Conservation (phyloP, 2,329 filamentous ascomycete species). For the Hawksworthiomyces lignivorus region DNA sequence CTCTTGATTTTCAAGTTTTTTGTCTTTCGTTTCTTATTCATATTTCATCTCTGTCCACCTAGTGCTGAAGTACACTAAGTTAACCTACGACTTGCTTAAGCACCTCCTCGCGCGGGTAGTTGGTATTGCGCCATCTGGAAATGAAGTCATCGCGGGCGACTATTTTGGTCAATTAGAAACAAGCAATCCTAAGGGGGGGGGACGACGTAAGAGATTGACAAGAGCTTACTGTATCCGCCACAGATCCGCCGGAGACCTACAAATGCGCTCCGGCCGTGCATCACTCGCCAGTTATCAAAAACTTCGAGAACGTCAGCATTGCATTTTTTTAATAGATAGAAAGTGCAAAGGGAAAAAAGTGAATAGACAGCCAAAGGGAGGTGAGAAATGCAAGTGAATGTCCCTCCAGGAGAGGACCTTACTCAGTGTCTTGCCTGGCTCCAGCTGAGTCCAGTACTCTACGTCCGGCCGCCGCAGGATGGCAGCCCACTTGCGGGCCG, state of each 20-base stretch:
- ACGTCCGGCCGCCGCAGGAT: conserved; percentile 58
- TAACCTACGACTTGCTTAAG: conserved; percentile 26
- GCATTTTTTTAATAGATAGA: too few species aligned
- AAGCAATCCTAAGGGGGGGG: neutral
- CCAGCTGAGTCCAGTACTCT: conserved; percentile 74
- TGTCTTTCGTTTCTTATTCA: neutral
- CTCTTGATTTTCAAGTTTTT: too few species aligned
- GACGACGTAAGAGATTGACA: neutral
- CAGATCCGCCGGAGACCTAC: conserved; percentile 80
- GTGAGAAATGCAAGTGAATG: too few species aligned
- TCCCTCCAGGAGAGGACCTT: too few species aligned
- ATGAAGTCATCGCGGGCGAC: conserved; percentile 76
- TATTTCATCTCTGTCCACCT: too few species aligned
- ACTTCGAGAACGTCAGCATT: too few species aligned
- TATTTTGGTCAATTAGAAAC: conserved; percentile 27
- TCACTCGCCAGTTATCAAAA: conserved; percentile 92
- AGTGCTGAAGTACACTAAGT: too few species aligned
- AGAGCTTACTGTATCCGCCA: conserved; percentile 73
- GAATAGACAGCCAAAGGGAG: neutral
- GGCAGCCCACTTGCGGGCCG: conserved; percentile 65
- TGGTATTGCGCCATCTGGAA: conserved; percentile 67
- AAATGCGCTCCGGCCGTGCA: conserved; percentile 81
- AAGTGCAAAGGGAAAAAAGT: too few species aligned
- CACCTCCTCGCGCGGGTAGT: conserved; percentile 44
- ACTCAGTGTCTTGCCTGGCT: conserved; percentile 72